Base-by-base conservation (phyloP, 805 yeast genomes). In the Ogataea allantospora region DNA sequence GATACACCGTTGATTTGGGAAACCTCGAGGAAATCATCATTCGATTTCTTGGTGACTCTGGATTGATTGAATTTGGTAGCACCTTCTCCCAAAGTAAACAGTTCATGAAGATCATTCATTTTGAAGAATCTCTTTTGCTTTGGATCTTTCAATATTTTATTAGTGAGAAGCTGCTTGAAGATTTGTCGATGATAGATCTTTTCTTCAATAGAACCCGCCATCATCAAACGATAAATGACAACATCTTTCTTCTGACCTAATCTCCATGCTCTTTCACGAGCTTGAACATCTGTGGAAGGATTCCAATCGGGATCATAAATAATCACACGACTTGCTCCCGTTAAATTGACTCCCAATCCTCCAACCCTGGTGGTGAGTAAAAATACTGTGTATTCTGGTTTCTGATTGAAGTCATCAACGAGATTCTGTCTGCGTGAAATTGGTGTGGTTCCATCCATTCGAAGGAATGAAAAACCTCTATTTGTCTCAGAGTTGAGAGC, bases 281-380 rank as follows among this genome's bases (percentile, higher is more conserved):
- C 99, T 62, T 91, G 99, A 43, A 89, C 73, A 65, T 91, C 99
- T 0, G 98, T 93, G 1, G 96, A 88, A 1, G 99, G 99, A 55
- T 91, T 91, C 99, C 99, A 91, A 62, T 93, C 98, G 0, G 99
- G 99, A 54, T 91, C 99, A 57, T 75, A 91, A 11, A 91, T 91
- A 15, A 91, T 87, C 9, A 91, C 96, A 30, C 98, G 66, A 48
- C 88, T 88, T 0, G 99, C 98, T 3, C 98, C 98, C 0, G 96
- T 91, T 30, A 91, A 60, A 58, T 91, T 91, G 2, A 91, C 86
- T 14, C 99, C 99, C 26, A 93, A 66, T 0, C 99, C 99, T 14
- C 99, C 99, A 6, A 93, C 99, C 53, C 91, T 77, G 0, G 99
- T 93, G 0, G 99, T 93, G 25, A 93, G 65, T 15, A 93, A 61